Conservation (phyloP, 1,139 yeast genomes). For the Sugiyamaella novakii region DNA sequence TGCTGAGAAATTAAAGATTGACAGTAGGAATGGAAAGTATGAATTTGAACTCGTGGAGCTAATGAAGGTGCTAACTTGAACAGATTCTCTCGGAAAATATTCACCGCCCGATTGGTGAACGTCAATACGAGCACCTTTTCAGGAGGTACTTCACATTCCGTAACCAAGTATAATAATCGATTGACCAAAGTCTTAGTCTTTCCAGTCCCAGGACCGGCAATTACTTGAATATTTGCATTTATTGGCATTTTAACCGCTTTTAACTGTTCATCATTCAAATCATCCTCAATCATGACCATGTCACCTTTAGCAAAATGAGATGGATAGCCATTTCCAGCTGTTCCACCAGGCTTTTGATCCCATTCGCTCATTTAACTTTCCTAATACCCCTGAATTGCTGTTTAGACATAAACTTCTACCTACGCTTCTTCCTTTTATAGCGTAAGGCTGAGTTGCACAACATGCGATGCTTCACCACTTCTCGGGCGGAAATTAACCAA, state of each 20-base stretch:
- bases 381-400: too few relatives aligned
- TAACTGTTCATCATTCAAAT: constrained; percentile 60
- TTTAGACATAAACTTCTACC: too few relatives aligned
- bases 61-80: constrained; percentile 51
- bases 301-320: too few relatives aligned
- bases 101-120: constrained; percentile 86
- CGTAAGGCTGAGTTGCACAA: too few relatives aligned
- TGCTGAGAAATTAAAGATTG: constrained; percentile 57
- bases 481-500: too few relatives aligned
- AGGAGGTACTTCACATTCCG: constrained; percentile 54
- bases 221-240: constrained; percentile 62
- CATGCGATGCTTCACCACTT: too few relatives aligned
- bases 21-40: constrained; percentile 87
- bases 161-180: constrained; percentile 65
- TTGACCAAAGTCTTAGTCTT: constrained; percentile 80
- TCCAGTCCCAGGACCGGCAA: constrained; percentile 90
- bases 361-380: too few relatives aligned
- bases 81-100: constrained; percentile 57
- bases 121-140: constrained; percentile 75
- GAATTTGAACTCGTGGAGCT: constrained; percentile 53
- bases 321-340: too few relatives aligned
- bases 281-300: constrained; percentile 9
- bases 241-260: constrained; percentile 61
- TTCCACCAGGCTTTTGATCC: too few relatives aligned
- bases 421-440: too few relatives aligned